These are phyloP conservation scores for Verticillium albo-atrum DNA, from an alignment of 2,329 filamentous ascomycete species.

Conservation along the genomic window DNA sequence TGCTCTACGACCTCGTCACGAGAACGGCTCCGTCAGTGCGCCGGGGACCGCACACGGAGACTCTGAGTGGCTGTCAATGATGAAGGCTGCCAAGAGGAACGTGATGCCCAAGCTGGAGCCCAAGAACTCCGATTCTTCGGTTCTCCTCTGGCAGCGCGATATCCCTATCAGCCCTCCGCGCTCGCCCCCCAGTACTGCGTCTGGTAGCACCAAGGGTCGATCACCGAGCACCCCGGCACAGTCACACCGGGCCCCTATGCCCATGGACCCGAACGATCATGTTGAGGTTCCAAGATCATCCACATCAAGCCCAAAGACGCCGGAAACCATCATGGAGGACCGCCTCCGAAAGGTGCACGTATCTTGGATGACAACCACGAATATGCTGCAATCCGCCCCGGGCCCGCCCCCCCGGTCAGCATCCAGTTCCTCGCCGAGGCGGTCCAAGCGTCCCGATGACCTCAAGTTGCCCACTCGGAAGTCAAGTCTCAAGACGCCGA, in stretches of 20 bases:
- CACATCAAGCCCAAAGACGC: conserved; percentile 3
- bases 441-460: conserved; percentile 4
- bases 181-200: conserved; percentile 9
- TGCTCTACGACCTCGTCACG: conserved; percentile 5
- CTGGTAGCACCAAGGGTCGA: conserved; percentile 4
- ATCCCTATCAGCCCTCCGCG: conserved; percentile 8
- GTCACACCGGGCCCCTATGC: conserved; percentile 1
- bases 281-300: conserved; percentile 8
- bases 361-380: neutral
- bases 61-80: conserved; percentile 22
- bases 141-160: conserved; percentile 10
- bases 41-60: conserved; percentile 31
- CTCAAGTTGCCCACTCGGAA: conserved; percentile 1
- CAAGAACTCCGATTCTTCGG: conserved; percentile 5
- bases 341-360: neutral
- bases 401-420: neutral
- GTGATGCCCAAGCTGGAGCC: conserved; percentile 5
- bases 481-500: conserved; percentile 1
- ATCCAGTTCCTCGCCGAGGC: neutral
- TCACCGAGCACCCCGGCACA: conserved; percentile 2
- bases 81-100: conserved; percentile 24
- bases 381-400: conserved; percentile 1
- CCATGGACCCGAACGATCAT: conserved; percentile 4
- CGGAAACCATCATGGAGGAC: conserved; percentile 2
- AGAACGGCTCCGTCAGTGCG: conserved; percentile 19